Percentiles rank a stretch among this genome's conserved stretches.
Conservation (phyloP, 2,329 filamentous ascomycete genomes). For the Coniochaeta prunicola region DNA sequence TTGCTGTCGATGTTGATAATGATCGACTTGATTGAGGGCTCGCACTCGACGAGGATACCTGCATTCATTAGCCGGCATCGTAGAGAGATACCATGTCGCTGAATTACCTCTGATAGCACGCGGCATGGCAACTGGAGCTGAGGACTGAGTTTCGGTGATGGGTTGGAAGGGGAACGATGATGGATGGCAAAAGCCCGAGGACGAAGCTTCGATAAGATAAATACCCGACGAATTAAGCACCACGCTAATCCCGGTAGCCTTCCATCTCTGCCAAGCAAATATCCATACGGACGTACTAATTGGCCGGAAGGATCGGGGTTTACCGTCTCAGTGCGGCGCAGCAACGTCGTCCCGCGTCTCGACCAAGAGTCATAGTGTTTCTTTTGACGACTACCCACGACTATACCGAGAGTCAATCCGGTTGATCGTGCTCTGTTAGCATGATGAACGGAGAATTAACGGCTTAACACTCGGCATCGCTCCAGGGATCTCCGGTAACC, state of each 20-base stretch:
- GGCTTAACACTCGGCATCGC: not conserved
- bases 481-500: not conserved
- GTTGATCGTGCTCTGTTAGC: not conserved
- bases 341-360: not conserved
- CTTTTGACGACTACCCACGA: not conserved
- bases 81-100: not conserved
- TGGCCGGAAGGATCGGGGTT: not conserved
- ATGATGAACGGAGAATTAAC: not conserved
- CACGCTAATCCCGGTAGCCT: no score
- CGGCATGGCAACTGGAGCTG: conserved; percentile 3
- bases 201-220: not conserved
- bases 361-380: not conserved
- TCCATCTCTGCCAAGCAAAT: not conserved
- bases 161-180: not conserved
- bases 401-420: not conserved
- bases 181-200: not conserved
- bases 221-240: no score
- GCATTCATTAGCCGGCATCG: not conserved
- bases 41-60: conserved; percentile 74
- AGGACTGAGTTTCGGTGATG: not conserved
- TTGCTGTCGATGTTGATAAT: conserved; percentile 68
- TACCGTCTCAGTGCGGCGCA: not conserved
- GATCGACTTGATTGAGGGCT: conserved; percentile 83
- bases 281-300: no score
- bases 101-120: not conserved